Evolutionary conservation across 345 rosid genomes (phyloP), one percentile per base, ranked within the genome.

Genomic region (Bruguiera parviflora): DNA sequence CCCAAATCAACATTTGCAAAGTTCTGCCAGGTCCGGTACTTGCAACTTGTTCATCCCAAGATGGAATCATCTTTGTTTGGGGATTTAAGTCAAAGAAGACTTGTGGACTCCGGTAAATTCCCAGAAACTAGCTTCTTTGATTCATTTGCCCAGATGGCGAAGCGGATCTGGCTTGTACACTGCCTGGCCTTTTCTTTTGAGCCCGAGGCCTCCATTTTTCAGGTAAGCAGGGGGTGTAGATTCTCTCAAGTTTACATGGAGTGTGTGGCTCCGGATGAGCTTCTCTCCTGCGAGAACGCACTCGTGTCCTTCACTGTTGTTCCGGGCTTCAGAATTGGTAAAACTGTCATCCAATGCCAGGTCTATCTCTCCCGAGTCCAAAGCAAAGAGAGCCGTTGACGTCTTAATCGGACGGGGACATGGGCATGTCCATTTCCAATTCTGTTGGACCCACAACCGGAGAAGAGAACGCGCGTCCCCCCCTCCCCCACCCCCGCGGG

Each of bases 191-290:
- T 85, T 79, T 88, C 96, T 3, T 87, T 84, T 21, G 79, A 84
- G 37, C 86, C 93, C 0, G 80, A 84, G 71, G 96, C 85, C 63
- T 80, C 84, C 0, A 78, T 90, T 80, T 95, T 89, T 73, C 91
- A 80, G 78, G 91, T 87, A 21, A 29, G 62, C 27, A 78, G 52
- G 55, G 93, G 91, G 0, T 75, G 80, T 19, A 78, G 92, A 66
- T 95, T 84, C 79, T 89, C 99, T 0, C 93, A 95, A 74, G 93
- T 92, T 51, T 87, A 91, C 69, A 95, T 89, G 99, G 92, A 87
- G 67, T 77, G 90, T 58, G 82, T 88, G 15, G 70, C 88, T 0
- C 93, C 84, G 19, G 97, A 95, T 1, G 75, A 80, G 8, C 78
- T 81, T 28, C 51, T 66, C 35, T 58, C 82, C 0, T 2, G 81